Percentiles rank a stretch among this genome's conserved stretches.
Conservation (phyloP, 176 grass and related monocot species). For the Microstegium vimineum region DNA sequence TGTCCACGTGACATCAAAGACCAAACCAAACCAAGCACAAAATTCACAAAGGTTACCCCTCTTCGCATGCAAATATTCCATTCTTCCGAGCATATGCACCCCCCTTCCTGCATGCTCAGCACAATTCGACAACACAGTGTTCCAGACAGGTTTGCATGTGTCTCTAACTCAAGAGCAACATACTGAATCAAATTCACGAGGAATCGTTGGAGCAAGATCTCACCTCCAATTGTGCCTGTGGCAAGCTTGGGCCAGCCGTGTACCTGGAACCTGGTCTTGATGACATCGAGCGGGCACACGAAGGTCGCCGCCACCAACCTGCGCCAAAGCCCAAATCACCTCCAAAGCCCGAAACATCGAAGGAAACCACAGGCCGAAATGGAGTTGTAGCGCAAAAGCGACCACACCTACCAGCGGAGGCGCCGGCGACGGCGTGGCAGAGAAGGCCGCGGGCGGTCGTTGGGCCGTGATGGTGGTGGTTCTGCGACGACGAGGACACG, state of each 20-base stretch:
- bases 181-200: neutral
- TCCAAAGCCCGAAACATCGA: neutral
- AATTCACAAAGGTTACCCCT: neutral
- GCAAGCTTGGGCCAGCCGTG: conserved; percentile 61
- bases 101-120: neutral
- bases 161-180: neutral
- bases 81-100: neutral
- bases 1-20: neutral
- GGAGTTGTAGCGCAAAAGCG: neutral
- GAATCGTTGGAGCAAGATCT: neutral
- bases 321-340: neutral
- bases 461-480: conserved; percentile 21
- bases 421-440: conserved; percentile 67
- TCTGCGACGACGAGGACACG: neutral
- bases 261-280: conserved; percentile 99
- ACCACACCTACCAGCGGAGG: conserved; percentile 60
- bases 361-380: neutral
- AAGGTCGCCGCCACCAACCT: conserved; percentile 91
- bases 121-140: neutral
- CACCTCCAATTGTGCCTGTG: conserved; percentile 48
- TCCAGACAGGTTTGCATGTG: neutral
- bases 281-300: conserved; percentile 95
- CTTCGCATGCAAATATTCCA: neutral
- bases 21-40: neutral
- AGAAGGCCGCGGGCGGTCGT: conserved; percentile 44